These are phyloP conservation scores for Dichotomocladium elegans DNA, from an alignment of 371 early-diverging fungal species.

Conservation along the genomic window DNA sequence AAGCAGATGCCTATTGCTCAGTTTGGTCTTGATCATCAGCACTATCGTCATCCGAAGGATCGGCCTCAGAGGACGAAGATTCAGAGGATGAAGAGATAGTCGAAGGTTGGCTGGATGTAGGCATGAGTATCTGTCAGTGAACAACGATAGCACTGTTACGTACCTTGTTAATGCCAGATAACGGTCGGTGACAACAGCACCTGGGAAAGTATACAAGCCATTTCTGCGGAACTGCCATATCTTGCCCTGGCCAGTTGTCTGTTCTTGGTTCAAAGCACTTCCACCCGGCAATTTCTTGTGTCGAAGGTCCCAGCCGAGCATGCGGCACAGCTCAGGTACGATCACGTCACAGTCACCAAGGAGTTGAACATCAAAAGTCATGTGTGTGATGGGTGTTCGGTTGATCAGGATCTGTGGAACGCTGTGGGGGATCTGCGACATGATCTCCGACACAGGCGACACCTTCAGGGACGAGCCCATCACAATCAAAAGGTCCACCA, in stretches of 20 bases:
- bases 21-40: too few species aligned
- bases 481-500: constrained; percentile 86
- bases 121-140: too few species aligned
- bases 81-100: too few species aligned
- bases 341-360: constrained; percentile 87
- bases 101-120: too few species aligned
- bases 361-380: constrained; percentile 86
- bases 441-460: constrained; percentile 89
- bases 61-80: too few species aligned
- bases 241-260: constrained; percentile 12
- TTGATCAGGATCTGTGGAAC: constrained; percentile 93
- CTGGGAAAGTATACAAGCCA: constrained; percentile 46
- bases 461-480: constrained; percentile 97
- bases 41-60: too few species aligned
- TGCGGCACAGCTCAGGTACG: constrained; percentile 72
- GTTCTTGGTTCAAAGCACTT: constrained; percentile 16
- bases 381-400: constrained; percentile 77
- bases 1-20: too few species aligned
- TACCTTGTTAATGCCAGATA: constrained; percentile 6
- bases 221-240: constrained; percentile 28
- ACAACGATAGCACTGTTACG: background rate
- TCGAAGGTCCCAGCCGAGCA: constrained; percentile 70
- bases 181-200: constrained; percentile 32
- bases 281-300: constrained; percentile 56
- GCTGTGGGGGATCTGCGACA: constrained; percentile 73